Base-by-base conservation (phyloP, 768 basidiomycete species). In the Tremella fuciformis region DNA sequence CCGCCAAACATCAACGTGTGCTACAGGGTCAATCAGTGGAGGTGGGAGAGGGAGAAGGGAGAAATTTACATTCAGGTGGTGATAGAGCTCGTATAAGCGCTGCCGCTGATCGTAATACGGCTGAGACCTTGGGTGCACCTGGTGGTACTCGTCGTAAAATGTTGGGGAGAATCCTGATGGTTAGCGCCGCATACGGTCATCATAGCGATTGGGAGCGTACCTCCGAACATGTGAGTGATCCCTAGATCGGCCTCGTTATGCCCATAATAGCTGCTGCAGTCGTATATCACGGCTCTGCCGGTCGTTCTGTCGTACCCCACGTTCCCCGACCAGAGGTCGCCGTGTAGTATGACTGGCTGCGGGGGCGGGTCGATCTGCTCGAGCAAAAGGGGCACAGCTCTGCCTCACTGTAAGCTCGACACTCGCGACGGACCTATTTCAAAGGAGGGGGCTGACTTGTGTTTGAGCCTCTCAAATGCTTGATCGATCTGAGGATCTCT, bases 261-360 rank as follows among this genome's bases (percentile, higher is more conserved):
- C 18, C 69, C 66, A 41, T 64, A 77, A 51, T 73, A 75, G 26
- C 61, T 58, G 8, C 68, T 60, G 0, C 73, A 71, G 54, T 77
- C 76, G 50, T 58, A 77, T 18, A 74, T 73, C 22, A 77, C 67
- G 7, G 71, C 65, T 0, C 21, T 11, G 1, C 42, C 8, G 8
- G 64, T 65, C 13, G 57, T 50, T 9, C 40, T 34, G 25, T 74
- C 73, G 40, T 53, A 65, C 2, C 71, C 69, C 18, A 64, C 71
- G 53, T 77, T 77, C 13, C 76, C 76, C 1, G 73, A 76, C 76
- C 76, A 77, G 6, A 76, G 63, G 49, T 77, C 76, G 26, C 76
- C 76, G 44, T 77, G 76, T 1, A 72, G 58, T 37, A 77, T 69
- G n/a, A 73, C 69, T 1, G 74, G 74, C 55, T 64, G 51, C 0